Evolutionary conservation across 306 rosid genomes (phyloP), one percentile per base, ranked within the genome.

Genomic region (Gynostemma pentaphyllum): DNA sequence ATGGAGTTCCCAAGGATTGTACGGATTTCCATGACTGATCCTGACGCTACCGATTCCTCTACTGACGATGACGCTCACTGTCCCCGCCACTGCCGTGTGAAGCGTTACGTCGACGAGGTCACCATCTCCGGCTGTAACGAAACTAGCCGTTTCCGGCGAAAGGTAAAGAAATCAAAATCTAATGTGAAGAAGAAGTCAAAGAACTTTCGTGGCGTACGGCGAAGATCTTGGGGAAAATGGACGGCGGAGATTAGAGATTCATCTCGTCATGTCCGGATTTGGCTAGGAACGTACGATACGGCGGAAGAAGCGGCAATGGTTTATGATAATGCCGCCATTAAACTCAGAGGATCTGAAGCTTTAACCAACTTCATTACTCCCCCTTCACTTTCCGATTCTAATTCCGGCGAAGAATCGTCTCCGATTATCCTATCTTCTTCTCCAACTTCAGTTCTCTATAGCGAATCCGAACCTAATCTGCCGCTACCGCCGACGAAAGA

Each of bases 161-260:
- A 62, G 14, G 66, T 34, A 15, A 80, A 77, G 26, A 37, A n/a
- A 30, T n/a, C n/a, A n/a, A n/a, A n/a, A n/a, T n/a, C n/a, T n/a
- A 60, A 13, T 30, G 36, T 4, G 28, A 59, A 39, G 26, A 82
- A 71, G 29, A 46, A n/a, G 47, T 46, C 68, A 0, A 70, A 18
- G 28, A 85, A 80, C 71, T 85, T 82, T 66, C 82, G 88, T 1
- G 94, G 94, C 2, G 88, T 85, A 0, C 68, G 94, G 9, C 86
- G 73, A 41, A 41, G 88, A 4, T 88, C 94, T 0, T 85, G 94
- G 94, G 94, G 94, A 0, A 85, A 85, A 57, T 85, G 94, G 94
- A 88, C 94, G 4, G 94, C 94, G 3, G 94, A 85, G 84, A 85
- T 85, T 72, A 71, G 94, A 53, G 94, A 82, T 57, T 81, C 86